These are phyloP conservation scores for Schizothecium vesticola DNA, from an alignment of 495 filamentous ascomycete genomes.

Conservation along the genomic window DNA sequence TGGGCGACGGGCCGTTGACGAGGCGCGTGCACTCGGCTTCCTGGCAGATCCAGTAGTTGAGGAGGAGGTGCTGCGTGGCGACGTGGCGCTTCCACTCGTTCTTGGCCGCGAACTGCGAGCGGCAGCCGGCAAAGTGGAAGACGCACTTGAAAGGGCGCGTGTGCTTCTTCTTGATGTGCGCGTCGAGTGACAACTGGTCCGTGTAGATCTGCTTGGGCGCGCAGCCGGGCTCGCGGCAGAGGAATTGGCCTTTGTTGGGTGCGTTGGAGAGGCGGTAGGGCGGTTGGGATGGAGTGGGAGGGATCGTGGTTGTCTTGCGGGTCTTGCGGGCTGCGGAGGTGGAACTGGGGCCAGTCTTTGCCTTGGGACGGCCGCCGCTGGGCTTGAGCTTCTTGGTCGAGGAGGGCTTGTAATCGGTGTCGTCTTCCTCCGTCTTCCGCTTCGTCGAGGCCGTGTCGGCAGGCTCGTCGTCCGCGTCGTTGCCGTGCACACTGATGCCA, in stretches of 20 bases:
- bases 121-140: conserved; percentile 71
- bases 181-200: conserved; percentile 35
- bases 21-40: conserved; percentile 53
- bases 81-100: conserved; percentile 96
- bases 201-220: conserved; percentile 33
- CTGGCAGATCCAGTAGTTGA: conserved; percentile 77
- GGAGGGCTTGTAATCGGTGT: not conserved
- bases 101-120: conserved; percentile 71
- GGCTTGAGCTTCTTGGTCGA: not conserved
- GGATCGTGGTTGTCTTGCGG: not conserved
- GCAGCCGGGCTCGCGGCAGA: conserved; percentile 17
- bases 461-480: conserved; percentile 21
- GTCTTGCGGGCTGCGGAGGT: not conserved
- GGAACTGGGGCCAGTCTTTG: not conserved
- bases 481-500: conserved; percentile 12
- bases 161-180: conserved; percentile 48
- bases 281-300: not conserved
- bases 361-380: not conserved
- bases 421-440: not conserved
- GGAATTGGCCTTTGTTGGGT: conserved; percentile 3
- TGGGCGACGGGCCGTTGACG: not conserved
- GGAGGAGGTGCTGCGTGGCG: conserved; percentile 70
- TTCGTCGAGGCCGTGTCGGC: conserved; percentile 11
- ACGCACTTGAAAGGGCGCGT: conserved; percentile 71
- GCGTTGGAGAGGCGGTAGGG: not conserved